Evolutionary conservation across 768 basidiomycete genomes (phyloP).

Genomic region (Tylopilus sp.): DNA sequence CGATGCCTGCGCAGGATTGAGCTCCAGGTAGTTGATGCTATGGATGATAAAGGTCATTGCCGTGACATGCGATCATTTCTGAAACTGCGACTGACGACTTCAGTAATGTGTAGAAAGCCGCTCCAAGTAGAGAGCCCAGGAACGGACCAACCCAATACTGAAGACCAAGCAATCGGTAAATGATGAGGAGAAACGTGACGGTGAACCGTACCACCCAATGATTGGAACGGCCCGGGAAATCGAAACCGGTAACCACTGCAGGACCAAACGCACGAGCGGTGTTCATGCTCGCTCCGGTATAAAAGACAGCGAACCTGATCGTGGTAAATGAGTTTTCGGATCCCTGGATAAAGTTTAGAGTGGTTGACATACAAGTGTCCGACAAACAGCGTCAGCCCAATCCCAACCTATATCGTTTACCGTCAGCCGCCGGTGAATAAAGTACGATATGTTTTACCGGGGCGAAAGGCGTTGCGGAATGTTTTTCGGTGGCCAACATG

Average conservation of each 20-base stretch:
- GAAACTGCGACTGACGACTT: conserved; percentile 41
- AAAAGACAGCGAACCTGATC: conserved; percentile 53
- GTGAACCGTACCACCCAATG: conserved; percentile 61
- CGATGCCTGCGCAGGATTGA: conserved; percentile 31
- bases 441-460: conserved; percentile 40
- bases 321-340: not conserved
- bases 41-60: not conserved
- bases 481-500: conserved; percentile 73
- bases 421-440: conserved; percentile 3
- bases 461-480: conserved; percentile 60
- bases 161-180: conserved; percentile 4
- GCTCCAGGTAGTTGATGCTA: conserved; percentile 28
- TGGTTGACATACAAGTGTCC: conserved; percentile 49
- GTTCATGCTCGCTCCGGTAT: conserved; percentile 67
- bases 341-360: not conserved
- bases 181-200: not conserved
- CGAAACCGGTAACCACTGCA: conserved; percentile 60
- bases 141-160: conserved; percentile 74
- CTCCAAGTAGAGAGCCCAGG: conserved; percentile 59
- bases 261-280: conserved; percentile 70
- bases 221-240: conserved; percentile 28
- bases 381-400: conserved; percentile 62
- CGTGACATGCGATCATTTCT: not conserved
- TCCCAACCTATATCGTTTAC: conserved; percentile 44
- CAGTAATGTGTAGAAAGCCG: conserved; percentile 53